Conservation (phyloP, 1,284 basidiomycete genomes). For the Erythrobasidium hasegawianum region DNA sequence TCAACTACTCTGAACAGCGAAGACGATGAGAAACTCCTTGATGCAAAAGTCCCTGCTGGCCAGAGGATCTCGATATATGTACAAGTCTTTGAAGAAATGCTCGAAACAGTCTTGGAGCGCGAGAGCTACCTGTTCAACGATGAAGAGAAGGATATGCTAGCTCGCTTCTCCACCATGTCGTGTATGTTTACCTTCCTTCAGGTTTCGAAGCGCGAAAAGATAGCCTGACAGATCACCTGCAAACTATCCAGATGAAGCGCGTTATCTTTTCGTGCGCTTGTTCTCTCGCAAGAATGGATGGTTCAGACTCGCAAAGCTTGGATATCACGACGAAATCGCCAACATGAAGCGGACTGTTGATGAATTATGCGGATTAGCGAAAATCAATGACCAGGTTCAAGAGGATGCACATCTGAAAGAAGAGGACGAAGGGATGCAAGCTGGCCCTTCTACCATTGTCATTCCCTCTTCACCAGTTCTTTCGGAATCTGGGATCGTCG, state of each 20-base stretch:
- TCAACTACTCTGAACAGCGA: background rate
- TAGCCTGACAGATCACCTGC: background rate
- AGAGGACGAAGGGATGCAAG: background rate
- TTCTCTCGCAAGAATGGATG: conserved; percentile 70
- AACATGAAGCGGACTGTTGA: conserved; percentile 60
- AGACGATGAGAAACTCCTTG: conserved; percentile 30
- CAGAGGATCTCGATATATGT: conserved; percentile 38
- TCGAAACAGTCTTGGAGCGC: conserved; percentile 57
- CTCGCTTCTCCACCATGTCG: conserved; percentile 56
- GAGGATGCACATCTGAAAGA: background rate
- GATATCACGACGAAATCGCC: conserved; percentile 65
- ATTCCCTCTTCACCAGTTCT: conserved; percentile 1
- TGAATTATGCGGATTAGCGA: conserved; percentile 55
- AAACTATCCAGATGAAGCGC: conserved; percentile 60
- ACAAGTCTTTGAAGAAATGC: conserved; percentile 55
- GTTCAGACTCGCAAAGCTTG: conserved; percentile 64
- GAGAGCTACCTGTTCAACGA: conserved; percentile 63
- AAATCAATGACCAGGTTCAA: background rate
- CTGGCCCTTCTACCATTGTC: conserved; percentile 6
- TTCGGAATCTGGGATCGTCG: background rate
- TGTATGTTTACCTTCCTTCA: conserved; percentile 54
- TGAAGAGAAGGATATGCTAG: conserved; percentile 61
- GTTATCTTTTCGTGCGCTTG: conserved; percentile 82
- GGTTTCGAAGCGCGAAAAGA: background rate
- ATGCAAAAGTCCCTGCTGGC: conserved; percentile 9